These are phyloP conservation scores for Penicillium aurantiogriseum DNA, from an alignment of 2,329 filamentous ascomycete species.

Conservation along the genomic window DNA sequence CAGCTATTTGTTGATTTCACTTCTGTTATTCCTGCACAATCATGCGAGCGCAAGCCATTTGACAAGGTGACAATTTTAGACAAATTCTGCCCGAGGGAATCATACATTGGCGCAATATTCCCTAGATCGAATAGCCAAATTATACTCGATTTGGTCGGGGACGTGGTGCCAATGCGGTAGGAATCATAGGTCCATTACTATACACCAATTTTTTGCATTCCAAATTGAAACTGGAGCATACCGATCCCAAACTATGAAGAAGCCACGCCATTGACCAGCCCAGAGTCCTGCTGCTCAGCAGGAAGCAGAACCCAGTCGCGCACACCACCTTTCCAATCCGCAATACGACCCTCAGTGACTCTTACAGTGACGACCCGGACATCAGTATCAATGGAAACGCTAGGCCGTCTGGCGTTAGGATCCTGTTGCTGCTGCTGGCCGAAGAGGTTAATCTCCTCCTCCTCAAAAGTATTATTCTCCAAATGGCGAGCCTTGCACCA, in stretches of 20 bases:
- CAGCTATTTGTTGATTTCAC: neutral
- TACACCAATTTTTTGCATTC: neutral
- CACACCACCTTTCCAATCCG: slow-evolving; percentile 93
- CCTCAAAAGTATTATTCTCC: slow-evolving; percentile 85
- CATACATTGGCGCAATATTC: neutral
- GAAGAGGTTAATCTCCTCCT: slow-evolving; percentile 51
- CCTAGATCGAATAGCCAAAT: neutral
- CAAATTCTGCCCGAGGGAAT: neutral
- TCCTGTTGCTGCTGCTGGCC: slow-evolving; percentile 36
- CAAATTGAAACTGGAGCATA: neutral
- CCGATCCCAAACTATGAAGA: slow-evolving; percentile 14
- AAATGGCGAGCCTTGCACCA: slow-evolving; percentile 83
- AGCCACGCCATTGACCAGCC: slow-evolving; percentile 33
- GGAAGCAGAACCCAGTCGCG: slow-evolving; percentile 65
- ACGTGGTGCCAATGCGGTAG: neutral
- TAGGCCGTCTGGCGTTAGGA: slow-evolving; percentile 37
- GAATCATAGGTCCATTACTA: neutral
- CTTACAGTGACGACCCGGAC: slow-evolving; percentile 83
- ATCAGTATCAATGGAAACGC: slow-evolving; percentile 70
- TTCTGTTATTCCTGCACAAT: neutral
- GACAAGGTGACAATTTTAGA: neutral
- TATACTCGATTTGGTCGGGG: too few relatives aligned
- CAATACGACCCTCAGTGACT: slow-evolving; percentile 81
- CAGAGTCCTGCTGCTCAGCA: slow-evolving; percentile 25
- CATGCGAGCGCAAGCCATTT: neutral